These are phyloP conservation scores for Solanum pinnatisectum DNA, from an alignment of 257 asterid species.

Conservation along the genomic window DNA sequence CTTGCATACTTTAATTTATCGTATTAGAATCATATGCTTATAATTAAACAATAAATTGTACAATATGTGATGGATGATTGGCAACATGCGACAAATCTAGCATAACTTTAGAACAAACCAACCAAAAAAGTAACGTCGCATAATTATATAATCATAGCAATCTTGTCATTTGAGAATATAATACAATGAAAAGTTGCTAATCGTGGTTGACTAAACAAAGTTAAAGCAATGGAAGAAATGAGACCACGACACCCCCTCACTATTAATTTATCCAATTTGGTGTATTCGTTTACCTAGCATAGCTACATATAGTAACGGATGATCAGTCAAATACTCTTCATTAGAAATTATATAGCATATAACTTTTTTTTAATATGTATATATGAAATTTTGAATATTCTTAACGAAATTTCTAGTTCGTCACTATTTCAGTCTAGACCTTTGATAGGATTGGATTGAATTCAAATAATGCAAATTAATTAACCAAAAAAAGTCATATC, in stretches of 20 bases:
- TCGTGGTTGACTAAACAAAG: not conserved
- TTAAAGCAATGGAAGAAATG: not conserved
- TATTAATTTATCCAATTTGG: not conserved
- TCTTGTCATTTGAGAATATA: not conserved
- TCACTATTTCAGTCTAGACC: not conserved
- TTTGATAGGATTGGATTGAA: not conserved
- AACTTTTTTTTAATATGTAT: too few species aligned
- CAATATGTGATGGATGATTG: not conserved
- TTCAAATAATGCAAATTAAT: not conserved
- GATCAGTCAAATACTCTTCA: accelerated
- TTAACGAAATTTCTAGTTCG: too few species aligned
- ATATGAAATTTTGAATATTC: too few species aligned
- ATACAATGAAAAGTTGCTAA: not conserved
- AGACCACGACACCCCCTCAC: not conserved
- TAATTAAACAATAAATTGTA: not conserved
- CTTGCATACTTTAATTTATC: not conserved
- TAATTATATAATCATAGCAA: not conserved
- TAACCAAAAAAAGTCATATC: not conserved
- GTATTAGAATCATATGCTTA: not conserved
- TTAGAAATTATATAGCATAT: too few species aligned
- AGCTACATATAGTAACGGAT: too few species aligned
- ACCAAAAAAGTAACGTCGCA: not conserved
- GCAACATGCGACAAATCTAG: not conserved
- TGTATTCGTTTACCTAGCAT: not conserved
- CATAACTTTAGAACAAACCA: not conserved